Evolutionary conservation across 2,329 filamentous ascomycete genomes (phyloP), one percentile per base, ranked within the genome.

Genomic region (Penicillium vulpinum): DNA sequence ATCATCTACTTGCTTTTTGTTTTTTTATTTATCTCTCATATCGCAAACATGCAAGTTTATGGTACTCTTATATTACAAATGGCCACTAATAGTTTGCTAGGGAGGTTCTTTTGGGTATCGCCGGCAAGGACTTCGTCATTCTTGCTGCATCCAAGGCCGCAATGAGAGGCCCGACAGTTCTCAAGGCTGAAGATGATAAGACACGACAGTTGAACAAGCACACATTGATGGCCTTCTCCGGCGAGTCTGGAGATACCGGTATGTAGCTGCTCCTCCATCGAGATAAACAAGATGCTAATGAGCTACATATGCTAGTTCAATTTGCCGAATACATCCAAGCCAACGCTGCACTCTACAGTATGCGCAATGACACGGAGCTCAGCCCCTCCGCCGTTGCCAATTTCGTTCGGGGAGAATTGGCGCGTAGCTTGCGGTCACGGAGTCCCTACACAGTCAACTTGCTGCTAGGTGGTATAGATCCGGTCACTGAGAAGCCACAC

Each of bases 271-370:
- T 57, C 15, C 21, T 38, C 16, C 29, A 26, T 43, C 26, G 18
- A 28, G 24, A 45, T 18, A 26, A 36, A 55, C 35, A 24, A 35
- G 21, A 51, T 59, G 51, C 62, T 66, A 60, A 65, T 59, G 52
- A 53, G 51, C 33, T 45, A 31, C 46, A 41, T 29, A 24, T 26
- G 58, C 16, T 57, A 96, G 92, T 97, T 62, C 93, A 99, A 88
- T 99, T 99, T 77, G 91, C 95, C 75, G 94, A 99, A 81, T 99
- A 93, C 81, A 95, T 99, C 76, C 92, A 97, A 85, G 92, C 93
- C 75, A 99, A 99, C 78, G 88, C 94, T 62, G 91, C 96, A 79
- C 89, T 99, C 73, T 99, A 99, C 81, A 92, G 90, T 66, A 99
- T 97, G 92, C 91, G 95, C 73, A 97, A 97, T 76, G 90, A 92